phyloP scores from a whole-genome alignment of 345 rosid species.

The Ricinus communis region DNA sequence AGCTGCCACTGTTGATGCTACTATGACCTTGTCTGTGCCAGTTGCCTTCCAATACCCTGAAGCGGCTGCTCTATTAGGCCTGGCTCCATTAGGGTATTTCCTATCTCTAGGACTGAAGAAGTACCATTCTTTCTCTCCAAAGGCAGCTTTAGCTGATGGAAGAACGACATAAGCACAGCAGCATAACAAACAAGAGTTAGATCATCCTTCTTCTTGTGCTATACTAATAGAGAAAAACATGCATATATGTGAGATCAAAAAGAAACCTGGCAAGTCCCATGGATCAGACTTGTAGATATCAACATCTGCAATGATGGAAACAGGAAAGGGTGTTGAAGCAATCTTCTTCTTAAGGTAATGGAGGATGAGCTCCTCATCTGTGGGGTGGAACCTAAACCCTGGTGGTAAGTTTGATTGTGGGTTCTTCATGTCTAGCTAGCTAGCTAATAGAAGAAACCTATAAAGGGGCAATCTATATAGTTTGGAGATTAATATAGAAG shows the following conservation, averaged over 20 bases:
- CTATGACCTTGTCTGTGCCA: slow-evolving; percentile 82
- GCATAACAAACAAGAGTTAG: neutral
- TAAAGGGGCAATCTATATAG: too few relatives aligned
- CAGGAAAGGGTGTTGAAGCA: slow-evolving; percentile 59
- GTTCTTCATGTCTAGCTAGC: slow-evolving; percentile 39
- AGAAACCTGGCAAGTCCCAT: slow-evolving; percentile 83
- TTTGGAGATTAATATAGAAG: too few relatives aligned
- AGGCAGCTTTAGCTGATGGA: slow-evolving; percentile 60
- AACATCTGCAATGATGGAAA: slow-evolving; percentile 87
- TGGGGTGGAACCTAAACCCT: slow-evolving; percentile 96
- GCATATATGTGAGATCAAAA: neutral
- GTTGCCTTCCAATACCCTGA: slow-evolving; percentile 99
- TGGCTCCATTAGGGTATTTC: slow-evolving; percentile 93
- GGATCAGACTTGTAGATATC: slow-evolving; percentile 95
- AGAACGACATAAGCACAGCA: neutral
- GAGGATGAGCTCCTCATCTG: slow-evolving; percentile 94
- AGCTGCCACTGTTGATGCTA: slow-evolving; percentile 27
- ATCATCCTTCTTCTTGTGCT: too few relatives aligned
- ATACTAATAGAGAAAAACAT: too few relatives aligned
- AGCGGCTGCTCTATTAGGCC: slow-evolving; percentile 97
- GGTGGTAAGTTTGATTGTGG: slow-evolving; percentile 84
- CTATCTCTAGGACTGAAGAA: slow-evolving; percentile 96
- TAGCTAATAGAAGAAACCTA: neutral
- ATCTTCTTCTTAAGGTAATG: slow-evolving; percentile 78
- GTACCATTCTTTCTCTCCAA: slow-evolving; percentile 99